Conservation (phyloP, 1,284 basidiomycete genomes). For the Boletus chippewaensis region DNA sequence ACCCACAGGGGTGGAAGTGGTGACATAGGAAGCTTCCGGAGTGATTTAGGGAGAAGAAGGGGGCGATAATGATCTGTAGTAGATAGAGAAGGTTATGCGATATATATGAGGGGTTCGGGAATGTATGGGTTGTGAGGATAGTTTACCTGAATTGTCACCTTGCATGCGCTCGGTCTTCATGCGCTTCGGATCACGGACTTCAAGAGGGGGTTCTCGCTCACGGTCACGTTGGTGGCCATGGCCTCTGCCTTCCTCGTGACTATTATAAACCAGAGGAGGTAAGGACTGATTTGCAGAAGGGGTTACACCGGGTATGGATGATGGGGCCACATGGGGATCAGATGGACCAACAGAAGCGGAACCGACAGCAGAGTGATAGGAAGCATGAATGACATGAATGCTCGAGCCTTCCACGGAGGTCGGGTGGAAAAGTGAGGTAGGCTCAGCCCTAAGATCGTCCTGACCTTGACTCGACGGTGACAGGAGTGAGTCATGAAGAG, state of each 20-base stretch:
- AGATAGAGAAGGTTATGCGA: constrained; percentile 6
- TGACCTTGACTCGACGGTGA: too few species aligned
- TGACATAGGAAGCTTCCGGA: constrained; percentile 26
- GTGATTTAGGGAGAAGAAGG: constrained; percentile 31
- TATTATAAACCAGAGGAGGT: too few species aligned
- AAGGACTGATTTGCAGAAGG: too few species aligned
- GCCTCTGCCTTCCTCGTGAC: constrained; percentile 35
- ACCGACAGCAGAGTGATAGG: too few species aligned
- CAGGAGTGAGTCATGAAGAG: not conserved
- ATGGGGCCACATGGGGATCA: too few species aligned
- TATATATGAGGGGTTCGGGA: constrained; percentile 28
- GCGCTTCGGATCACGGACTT: constrained; percentile 40
- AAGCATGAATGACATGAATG: too few species aligned
- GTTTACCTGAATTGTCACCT: constrained; percentile 35
- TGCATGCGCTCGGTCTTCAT: constrained; percentile 41
- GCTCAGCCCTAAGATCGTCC: too few species aligned
- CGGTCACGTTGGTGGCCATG: constrained; percentile 12
- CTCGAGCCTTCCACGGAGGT: too few species aligned
- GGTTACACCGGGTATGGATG: too few species aligned
- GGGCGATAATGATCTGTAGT: constrained; percentile 31
- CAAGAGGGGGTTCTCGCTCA: constrained; percentile 18
- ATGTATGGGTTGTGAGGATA: constrained; percentile 18
- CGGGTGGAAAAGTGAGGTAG: too few species aligned
- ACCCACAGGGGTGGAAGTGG: too few species aligned
- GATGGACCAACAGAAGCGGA: too few species aligned